Base-by-base conservation (phyloP, 2,329 filamentous ascomycete species). In the Sclerotinia nivalis region DNA sequence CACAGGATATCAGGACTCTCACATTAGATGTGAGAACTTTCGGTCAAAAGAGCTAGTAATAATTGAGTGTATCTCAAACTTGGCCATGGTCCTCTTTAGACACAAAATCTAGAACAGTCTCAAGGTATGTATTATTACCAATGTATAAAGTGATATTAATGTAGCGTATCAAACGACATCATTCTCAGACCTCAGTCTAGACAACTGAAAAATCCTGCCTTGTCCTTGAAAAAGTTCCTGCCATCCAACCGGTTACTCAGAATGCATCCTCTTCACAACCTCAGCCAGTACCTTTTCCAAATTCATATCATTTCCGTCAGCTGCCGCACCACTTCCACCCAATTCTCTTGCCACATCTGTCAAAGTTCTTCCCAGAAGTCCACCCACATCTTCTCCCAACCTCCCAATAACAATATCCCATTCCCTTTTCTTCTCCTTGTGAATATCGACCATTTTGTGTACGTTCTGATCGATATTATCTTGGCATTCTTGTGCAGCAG, bases 81-180 rank as follows among this genome's bases (percentile, higher is more conserved):
- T 45, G 2, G 5, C 28, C 0, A n/a, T 15, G 2, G 5, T 1
- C 9, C 4, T 9, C 22, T 6, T 47, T 6, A n/a, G 31, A n/a
- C 1, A 12, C 20, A 2, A n/a, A 34, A 12, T 9, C 22, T 37
- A 56, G 2, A 43, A 43, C 31, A 37, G 20, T 4, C 31, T 15
- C 20, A 0, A 7, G 12, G 1, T 5, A 13, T 56, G 22, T n/a
- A 37, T n/a, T 22, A 37, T 22, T 4, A 37, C 54, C 6, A 49
- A 34, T 10, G 12, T n/a, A 61, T 47, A 10, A 45, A 31, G 13
- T 13, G 10, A 25, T 13, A 31, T 47, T 10, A 47, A 47, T 18
- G 4, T 28, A 49, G 6, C 25, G 4, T 1, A 62, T 25, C 28
- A 10, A 62, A 25, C 43, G 12, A 18, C 6, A 10, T n/a, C 13